phyloP scores from a whole-genome alignment of 2,329 filamentous ascomycete species.

The Microdochium paspali region DNA sequence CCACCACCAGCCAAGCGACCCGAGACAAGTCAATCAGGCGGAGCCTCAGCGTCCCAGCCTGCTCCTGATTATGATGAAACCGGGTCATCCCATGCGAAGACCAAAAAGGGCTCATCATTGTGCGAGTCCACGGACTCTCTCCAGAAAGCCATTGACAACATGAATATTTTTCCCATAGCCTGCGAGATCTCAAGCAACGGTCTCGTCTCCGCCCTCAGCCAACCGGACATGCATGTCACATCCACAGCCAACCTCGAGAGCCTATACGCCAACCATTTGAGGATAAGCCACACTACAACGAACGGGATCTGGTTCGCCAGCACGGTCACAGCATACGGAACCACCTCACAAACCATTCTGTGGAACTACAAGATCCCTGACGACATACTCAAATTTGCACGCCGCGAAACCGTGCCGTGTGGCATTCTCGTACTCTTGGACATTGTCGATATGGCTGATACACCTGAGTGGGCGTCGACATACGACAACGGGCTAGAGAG shows the following conservation, averaged over 20 bases:
- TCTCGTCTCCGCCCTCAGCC: constrained; percentile 32
- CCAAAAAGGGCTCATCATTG: constrained; percentile 5
- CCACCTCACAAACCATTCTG: constrained; percentile 42
- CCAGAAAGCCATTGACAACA: constrained; percentile 17
- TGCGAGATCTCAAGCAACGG: constrained; percentile 41
- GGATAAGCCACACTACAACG: constrained; percentile 19
- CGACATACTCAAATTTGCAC: constrained; percentile 38
- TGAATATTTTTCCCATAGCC: constrained; percentile 22
- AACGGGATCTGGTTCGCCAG: constrained; percentile 48
- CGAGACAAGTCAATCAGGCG: constrained; percentile 2
- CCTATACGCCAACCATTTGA: constrained; percentile 38
- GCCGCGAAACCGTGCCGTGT: constrained; percentile 45
- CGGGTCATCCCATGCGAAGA: constrained; percentile 1
- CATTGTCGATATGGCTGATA: constrained; percentile 37
- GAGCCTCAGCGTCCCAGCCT: constrained; percentile 3
- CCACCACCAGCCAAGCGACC: constrained; percentile 13
- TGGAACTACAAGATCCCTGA: constrained; percentile 53
- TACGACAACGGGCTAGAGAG: constrained; percentile 24
- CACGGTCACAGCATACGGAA: constrained; percentile 44
- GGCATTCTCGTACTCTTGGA: constrained; percentile 47
- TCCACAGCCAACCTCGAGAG: constrained; percentile 20
- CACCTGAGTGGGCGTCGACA: constrained; percentile 43
- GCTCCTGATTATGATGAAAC: constrained; percentile 2
- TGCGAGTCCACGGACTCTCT: constrained; percentile 25
- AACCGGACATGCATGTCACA: constrained; percentile 18